phyloP scores from a whole-genome alignment of 225 moss, liverwort and hornwort genomes.

The Climacium dendroides region DNA sequence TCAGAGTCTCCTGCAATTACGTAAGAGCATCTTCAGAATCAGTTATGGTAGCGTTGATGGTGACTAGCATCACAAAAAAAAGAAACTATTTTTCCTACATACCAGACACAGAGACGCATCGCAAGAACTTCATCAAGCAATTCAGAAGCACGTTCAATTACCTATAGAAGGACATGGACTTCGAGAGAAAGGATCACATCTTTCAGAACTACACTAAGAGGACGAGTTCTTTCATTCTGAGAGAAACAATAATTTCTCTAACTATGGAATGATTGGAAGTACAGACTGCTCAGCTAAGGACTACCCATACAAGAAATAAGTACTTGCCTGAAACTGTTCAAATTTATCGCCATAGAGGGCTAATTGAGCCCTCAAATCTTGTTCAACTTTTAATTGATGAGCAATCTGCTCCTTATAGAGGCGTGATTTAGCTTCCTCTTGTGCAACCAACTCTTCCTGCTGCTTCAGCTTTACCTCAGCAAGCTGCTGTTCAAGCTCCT shows the following conservation, averaged over 20 bases:
- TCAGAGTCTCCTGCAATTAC: constrained; percentile 63
- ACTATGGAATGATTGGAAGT: background rate
- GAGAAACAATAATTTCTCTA: background rate
- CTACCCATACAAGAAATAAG: background rate
- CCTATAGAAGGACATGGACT: background rate
- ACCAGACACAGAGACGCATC: background rate
- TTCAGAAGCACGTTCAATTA: background rate
- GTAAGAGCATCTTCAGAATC: background rate
- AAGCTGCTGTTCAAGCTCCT: constrained; percentile 86
- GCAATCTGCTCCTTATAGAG: constrained; percentile 76
- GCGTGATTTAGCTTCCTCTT: constrained; percentile 73
- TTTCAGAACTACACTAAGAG: background rate
- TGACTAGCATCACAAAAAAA: background rate
- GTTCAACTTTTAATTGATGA: constrained; percentile 77
- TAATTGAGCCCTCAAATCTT: constrained; percentile 82
- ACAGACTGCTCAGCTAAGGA: background rate
- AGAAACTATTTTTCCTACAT: background rate
- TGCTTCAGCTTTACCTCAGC: constrained; percentile 92
- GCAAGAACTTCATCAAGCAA: background rate
- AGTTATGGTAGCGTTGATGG: background rate
- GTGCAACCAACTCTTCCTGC: constrained; percentile 75
- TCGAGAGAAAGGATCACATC: background rate
- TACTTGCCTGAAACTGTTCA: constrained; percentile 85
- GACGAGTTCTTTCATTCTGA: background rate
- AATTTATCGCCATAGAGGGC: constrained; percentile 93